Base-by-base conservation (phyloP, 2,329 filamentous ascomycete species). In the Bretziella fagacearum region DNA sequence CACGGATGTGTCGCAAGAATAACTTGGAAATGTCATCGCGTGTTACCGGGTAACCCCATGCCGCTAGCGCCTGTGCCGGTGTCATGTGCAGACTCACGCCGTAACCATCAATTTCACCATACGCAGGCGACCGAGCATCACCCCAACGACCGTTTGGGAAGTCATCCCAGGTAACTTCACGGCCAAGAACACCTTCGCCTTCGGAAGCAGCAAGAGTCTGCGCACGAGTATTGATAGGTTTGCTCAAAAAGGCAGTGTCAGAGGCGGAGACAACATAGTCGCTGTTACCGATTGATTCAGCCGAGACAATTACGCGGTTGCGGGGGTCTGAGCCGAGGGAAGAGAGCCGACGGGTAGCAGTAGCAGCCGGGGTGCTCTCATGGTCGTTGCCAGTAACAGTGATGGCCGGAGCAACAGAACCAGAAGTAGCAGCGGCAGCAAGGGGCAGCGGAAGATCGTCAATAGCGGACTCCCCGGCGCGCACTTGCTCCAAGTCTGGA, bases 91-190 rank as follows among this genome's bases (percentile, higher is more conserved):
- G 69, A 48, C 81, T 91, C n/a, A 93, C 86, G 8, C 91, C 91
- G 59, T 96, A 96, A n/a, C 89, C 89, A 58, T 96, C 87, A 50
- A 95, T 95, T 62, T 95, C 86, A 56, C 89, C 89, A 59, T 93
- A 96, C 0, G 89, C 89, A 1, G 86, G 86, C 2, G 86, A 94
- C 45, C 89, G 76, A 3, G 87, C 84, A 57, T 95, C 89, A 59
- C 89, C 89, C 78, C 89, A 96, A 47, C 89, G 77, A 23, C 89
- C 91, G 66, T 96, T 96, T 53, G 89, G 89, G 62, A 86, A 98
- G 58, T 98, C 91, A 57, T 98, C 91, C 91, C 91, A 98, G 1
- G 91, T 98, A 27, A 91, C 91, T 67, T 96, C 89, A 43, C 91
- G 74, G 8, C 89, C 91, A 5, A 95, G 69, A 3, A 82, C 73